A percentile compares a stretch with the other conserved stretches of the same genome.
Conservation (phyloP, 371 early-diverging fungal genomes). For the Mucor indicus region DNA sequence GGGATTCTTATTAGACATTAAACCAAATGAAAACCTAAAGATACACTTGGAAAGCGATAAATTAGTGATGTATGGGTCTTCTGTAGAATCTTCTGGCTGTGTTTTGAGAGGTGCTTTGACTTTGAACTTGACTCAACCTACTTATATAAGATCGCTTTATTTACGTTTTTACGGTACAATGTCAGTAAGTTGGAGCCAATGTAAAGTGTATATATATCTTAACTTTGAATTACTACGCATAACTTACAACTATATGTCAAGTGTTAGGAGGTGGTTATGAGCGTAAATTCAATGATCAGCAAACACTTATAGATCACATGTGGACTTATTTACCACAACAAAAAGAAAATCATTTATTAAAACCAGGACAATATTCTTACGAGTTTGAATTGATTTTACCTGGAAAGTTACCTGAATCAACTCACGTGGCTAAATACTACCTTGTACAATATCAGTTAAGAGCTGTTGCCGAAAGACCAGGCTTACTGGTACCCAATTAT, state of each 20-base stretch:
- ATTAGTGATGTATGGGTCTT: slow-evolving; percentile 36
- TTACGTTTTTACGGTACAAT: slow-evolving; percentile 35
- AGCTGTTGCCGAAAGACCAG: slow-evolving; percentile 33
- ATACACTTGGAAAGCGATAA: slow-evolving; percentile 39
- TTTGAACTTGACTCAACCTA: slow-evolving; percentile 25
- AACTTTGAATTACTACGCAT: no score
- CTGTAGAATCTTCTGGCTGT: slow-evolving; percentile 43
- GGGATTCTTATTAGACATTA: no score
- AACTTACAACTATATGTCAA: no score
- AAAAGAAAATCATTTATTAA: slow-evolving; percentile 19
- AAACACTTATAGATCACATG: slow-evolving; percentile 25
- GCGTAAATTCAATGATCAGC: slow-evolving; percentile 30
- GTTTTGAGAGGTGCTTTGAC: slow-evolving; percentile 38
- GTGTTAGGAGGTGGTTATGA: slow-evolving; percentile 33
- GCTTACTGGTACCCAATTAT: slow-evolving; percentile 26
- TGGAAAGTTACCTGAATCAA: slow-evolving; percentile 40
- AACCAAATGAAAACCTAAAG: slow-evolving; percentile 13
- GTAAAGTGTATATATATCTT: slow-evolving; percentile 14
- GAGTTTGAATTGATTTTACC: slow-evolving; percentile 40
- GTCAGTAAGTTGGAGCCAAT: slow-evolving; percentile 34
- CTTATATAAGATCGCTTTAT: slow-evolving; percentile 33
- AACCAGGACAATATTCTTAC: slow-evolving; percentile 30
- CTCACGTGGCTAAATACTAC: slow-evolving; percentile 30
- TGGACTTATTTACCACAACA: slow-evolving; percentile 33
- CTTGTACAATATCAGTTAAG: slow-evolving; percentile 39